Conservation (phyloP, 2,329 filamentous ascomycete species). For the Teratosphaeria nubilosa region DNA sequence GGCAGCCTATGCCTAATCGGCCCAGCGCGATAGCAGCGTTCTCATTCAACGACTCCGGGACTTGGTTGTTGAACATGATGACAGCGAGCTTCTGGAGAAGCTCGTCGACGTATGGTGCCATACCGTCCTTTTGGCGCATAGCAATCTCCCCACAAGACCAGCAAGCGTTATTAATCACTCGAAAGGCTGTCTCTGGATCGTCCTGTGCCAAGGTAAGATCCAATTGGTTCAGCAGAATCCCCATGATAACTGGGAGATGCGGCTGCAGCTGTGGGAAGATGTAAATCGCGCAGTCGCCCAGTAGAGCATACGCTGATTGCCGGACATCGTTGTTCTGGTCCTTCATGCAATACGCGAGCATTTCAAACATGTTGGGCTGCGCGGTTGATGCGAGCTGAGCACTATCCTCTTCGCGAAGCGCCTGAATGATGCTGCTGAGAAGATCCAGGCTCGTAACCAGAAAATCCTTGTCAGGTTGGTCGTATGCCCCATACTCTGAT, state of each 20-base stretch:
- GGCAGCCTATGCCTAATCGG: constrained; percentile 70
- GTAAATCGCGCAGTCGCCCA: constrained; percentile 90
- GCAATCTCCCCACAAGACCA: constrained; percentile 94
- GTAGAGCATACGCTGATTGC: constrained; percentile 87
- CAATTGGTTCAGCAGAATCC: constrained; percentile 76
- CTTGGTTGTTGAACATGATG: constrained; percentile 75
- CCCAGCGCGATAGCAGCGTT: constrained; percentile 92
- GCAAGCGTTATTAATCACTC: constrained; percentile 95
- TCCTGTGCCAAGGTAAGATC: constrained; percentile 61
- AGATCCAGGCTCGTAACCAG: constrained; percentile 90
- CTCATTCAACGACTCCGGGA: constrained; percentile 79
- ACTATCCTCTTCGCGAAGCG: constrained; percentile 63
- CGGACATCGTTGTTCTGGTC: constrained; percentile 85
- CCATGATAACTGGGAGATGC: constrained; percentile 63
- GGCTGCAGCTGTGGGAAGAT: constrained; percentile 73
- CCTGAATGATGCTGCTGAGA: constrained; percentile 85
- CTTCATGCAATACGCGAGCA: constrained; percentile 85
- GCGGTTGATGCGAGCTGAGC: constrained; percentile 65
- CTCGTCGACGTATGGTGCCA: constrained; percentile 67
- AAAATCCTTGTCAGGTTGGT: constrained; percentile 91
- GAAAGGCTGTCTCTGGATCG: constrained; percentile 76
- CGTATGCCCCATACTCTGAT: constrained; percentile 50
- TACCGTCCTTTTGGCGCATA: constrained; percentile 60
- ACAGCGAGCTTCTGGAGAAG: constrained; percentile 67
- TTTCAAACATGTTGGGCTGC: constrained; percentile 77